Conservation (phyloP, 1,139 yeast species). For the Magnusiomyces paraingens region DNA sequence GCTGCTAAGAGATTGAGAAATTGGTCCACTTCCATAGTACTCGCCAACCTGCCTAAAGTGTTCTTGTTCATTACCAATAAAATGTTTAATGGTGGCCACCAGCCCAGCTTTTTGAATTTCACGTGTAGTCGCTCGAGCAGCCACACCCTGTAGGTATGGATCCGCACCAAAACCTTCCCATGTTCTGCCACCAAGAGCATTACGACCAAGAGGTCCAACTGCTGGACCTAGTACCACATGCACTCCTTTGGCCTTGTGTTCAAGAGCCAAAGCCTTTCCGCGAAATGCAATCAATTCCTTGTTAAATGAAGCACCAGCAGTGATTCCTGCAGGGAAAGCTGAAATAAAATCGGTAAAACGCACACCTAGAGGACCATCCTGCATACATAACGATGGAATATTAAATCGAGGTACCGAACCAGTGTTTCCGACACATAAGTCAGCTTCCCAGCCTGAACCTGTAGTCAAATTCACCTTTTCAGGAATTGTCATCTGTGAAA, state of each 20-base stretch:
- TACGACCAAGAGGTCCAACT: conserved; percentile 56
- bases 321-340: conserved; percentile 53
- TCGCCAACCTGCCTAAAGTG: conserved; percentile 55
- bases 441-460: conserved; percentile 61
- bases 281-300: conserved; percentile 45
- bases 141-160: conserved; percentile 54
- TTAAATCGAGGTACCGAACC: conserved; percentile 53
- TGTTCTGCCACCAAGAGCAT: conserved; percentile 59
- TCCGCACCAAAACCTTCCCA: conserved; percentile 66
- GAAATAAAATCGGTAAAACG: conserved; percentile 53
- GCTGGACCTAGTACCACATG: conserved; percentile 57
- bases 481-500: conserved; percentile 47
- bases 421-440: conserved; percentile 60
- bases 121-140: conserved; percentile 47
- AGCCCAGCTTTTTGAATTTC: conserved; percentile 58
- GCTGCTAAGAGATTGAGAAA: conserved; percentile 28
- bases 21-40: conserved; percentile 36
- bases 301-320: conserved; percentile 55
- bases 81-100: conserved; percentile 49
- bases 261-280: conserved; percentile 54
- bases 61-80: conserved; percentile 60
- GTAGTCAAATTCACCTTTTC: conserved; percentile 61
- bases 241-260: conserved; percentile 52
- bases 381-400: conserved; percentile 53
- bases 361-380: conserved; percentile 62